phyloP scores from a whole-genome alignment of 1,284 basidiomycete genomes.

The Violaceomyces palustris region DNA sequence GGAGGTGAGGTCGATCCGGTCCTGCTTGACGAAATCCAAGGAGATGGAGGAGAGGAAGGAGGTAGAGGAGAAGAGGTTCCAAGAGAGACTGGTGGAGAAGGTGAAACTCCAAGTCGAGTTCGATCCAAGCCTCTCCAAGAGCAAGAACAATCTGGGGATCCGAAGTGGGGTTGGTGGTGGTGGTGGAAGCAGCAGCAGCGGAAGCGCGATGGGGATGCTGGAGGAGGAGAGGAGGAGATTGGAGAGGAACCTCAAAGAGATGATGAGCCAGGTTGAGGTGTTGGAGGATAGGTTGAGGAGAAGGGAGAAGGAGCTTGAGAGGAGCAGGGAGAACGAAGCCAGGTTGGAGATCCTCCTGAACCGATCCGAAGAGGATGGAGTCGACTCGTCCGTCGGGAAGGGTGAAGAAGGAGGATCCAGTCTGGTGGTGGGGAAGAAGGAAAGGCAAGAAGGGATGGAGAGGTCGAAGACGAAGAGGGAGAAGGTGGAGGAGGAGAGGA shows the following conservation, averaged over 20 bases:
- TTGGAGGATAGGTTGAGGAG: conserved; percentile 11
- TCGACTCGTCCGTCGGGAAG: not conserved
- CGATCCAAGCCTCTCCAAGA: not conserved
- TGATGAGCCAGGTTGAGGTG: conserved; percentile 12
- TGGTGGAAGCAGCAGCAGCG: not conserved
- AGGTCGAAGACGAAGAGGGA: conserved; percentile 2
- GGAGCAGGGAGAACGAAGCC: conserved; percentile 12
- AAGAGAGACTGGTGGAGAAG: no score
- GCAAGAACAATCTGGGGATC: not conserved
- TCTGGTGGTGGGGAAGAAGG: not conserved
- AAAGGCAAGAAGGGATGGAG: conserved; percentile 1
- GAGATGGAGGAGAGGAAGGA: conserved; percentile 3
- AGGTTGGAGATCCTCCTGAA: conserved; percentile 11
- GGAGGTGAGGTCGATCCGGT: no score
- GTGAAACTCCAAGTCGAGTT: not conserved
- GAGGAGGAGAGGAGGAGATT: conserved; percentile 20
- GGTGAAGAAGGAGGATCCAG: not conserved
- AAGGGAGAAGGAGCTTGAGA: conserved; percentile 15
- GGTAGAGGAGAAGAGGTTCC: conserved; percentile 8
- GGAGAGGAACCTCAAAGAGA: conserved; percentile 18
- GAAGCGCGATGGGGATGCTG: conserved; percentile 4
- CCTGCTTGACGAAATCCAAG: no score
- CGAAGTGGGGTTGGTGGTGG: conserved; percentile 6
- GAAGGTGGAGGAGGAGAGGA: conserved; percentile 3
- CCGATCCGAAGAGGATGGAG: conserved; percentile 1